phyloP scores from a whole-genome alignment of 2,329 filamentous ascomycete species.

The Talaromyces albobiverticillius region DNA sequence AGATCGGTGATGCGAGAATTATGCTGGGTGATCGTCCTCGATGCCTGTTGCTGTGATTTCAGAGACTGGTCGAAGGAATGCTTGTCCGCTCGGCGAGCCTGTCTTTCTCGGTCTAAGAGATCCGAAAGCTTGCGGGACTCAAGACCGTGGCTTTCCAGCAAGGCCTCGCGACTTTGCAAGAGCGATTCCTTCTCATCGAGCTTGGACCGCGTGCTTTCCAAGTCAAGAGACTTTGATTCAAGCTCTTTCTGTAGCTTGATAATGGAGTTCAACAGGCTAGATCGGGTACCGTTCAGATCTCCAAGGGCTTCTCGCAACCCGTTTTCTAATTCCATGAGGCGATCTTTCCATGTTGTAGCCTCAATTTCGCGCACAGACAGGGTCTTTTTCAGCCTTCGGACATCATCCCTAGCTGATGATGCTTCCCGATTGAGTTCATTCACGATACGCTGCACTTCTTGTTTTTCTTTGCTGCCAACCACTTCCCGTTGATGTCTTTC shows the following conservation, averaged over 20 bases:
- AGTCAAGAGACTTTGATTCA: slow-evolving; percentile 76
- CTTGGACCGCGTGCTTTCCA: slow-evolving; percentile 73
- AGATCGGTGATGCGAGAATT: slow-evolving; percentile 83
- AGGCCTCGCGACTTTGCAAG: slow-evolving; percentile 81
- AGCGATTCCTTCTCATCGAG: slow-evolving; percentile 87
- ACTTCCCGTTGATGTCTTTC: slow-evolving; percentile 86
- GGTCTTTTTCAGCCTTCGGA: slow-evolving; percentile 75
- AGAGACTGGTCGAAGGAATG: slow-evolving; percentile 84
- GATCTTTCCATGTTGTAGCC: slow-evolving; percentile 85
- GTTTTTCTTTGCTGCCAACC: slow-evolving; percentile 83
- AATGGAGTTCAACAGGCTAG: slow-evolving; percentile 81
- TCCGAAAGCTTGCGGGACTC: slow-evolving; percentile 83
- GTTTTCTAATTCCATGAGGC: slow-evolving; percentile 83
- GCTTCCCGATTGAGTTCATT: slow-evolving; percentile 88
- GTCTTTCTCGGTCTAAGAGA: slow-evolving; percentile 85
- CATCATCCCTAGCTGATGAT: slow-evolving; percentile 79
- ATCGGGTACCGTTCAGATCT: slow-evolving; percentile 80
- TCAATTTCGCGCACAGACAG: slow-evolving; percentile 83
- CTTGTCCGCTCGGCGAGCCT: slow-evolving; percentile 80
- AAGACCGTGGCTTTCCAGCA: slow-evolving; percentile 84
- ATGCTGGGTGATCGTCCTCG: slow-evolving; percentile 79
- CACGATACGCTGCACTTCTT: slow-evolving; percentile 89
- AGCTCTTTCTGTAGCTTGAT: slow-evolving; percentile 84
- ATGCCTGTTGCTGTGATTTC: slow-evolving; percentile 81
- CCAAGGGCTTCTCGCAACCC: slow-evolving; percentile 83